phyloP scores from a whole-genome alignment of 2,329 filamentous ascomycete genomes.

The Beauveria bassiana region DNA sequence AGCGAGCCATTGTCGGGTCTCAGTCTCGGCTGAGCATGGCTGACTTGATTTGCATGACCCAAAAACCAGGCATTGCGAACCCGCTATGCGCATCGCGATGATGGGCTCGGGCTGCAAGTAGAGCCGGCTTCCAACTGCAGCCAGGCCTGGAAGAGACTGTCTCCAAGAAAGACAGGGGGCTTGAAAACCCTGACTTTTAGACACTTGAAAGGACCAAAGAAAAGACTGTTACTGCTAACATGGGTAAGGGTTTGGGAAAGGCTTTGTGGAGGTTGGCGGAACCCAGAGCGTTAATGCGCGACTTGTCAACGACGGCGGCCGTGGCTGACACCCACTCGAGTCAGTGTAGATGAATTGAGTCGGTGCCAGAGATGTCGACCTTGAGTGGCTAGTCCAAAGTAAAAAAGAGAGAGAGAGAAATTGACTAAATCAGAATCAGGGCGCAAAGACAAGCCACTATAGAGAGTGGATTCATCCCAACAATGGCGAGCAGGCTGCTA shows the following conservation, averaged over 20 bases:
- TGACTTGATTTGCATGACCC: conserved; percentile 1
- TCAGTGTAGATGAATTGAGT: conserved; percentile 1
- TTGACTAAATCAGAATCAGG: neutral
- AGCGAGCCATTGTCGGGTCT: neutral
- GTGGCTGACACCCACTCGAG: conserved; percentile 8
- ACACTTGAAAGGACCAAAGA: conserved; percentile 2
- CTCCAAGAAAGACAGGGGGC: neutral
- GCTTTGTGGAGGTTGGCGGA: conserved; percentile 5
- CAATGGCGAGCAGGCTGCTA: neutral
- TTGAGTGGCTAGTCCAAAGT: neutral
- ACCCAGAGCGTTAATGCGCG: conserved; percentile 6
- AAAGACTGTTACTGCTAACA: conserved; percentile 1
- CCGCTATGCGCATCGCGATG: neutral
- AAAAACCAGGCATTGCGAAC: neutral
- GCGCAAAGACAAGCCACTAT: neutral
- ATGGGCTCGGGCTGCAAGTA: neutral
- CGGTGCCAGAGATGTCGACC: neutral
- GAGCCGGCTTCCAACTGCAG: neutral
- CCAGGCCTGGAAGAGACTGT: neutral
- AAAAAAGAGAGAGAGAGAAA: neutral
- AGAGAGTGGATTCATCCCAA: conserved; percentile 6
- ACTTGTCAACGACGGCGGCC: neutral
- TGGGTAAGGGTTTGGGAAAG: conserved; percentile 6
- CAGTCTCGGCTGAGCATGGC: neutral
- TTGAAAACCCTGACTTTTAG: neutral